Evolutionary conservation across 2,329 filamentous ascomycete species (phyloP).

Genomic region (Beauveria bassiana): DNA sequence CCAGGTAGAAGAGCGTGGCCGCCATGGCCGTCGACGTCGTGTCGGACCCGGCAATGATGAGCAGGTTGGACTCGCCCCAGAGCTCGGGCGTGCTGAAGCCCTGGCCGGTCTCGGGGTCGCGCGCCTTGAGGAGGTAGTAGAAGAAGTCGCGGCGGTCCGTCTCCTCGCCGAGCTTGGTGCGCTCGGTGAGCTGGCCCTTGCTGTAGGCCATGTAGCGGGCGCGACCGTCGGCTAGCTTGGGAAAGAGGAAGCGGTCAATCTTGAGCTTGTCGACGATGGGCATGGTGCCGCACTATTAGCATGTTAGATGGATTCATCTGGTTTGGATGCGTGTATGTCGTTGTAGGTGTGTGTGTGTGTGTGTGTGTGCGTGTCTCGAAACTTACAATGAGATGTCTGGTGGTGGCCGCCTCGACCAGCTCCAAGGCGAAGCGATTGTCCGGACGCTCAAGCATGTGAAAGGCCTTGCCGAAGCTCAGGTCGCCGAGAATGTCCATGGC

Average conservation of each 20-base stretch:
- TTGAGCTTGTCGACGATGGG: conserved; percentile 58
- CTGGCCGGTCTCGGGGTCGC: conserved; percentile 62
- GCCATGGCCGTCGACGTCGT: conserved; percentile 64
- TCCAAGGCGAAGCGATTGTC: conserved; percentile 60
- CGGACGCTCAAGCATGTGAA: conserved; percentile 51
- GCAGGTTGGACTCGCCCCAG: conserved; percentile 62
- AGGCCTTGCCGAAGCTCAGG: conserved; percentile 53
- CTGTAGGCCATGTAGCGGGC: conserved; percentile 66
- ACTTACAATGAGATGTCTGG: conserved; percentile 60
- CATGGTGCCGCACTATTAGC: conserved; percentile 58
- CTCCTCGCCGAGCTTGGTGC: conserved; percentile 57
- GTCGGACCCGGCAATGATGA: conserved; percentile 65
- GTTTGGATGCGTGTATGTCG: background rate
- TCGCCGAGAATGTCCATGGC: conserved; percentile 57
- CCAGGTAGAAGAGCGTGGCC: conserved; percentile 55
- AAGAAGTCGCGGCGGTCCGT: conserved; percentile 68
- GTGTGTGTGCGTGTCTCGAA: background rate
- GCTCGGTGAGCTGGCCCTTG: conserved; percentile 56
- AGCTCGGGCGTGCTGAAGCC: conserved; percentile 59
- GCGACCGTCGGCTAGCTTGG: conserved; percentile 55
- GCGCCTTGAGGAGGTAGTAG: conserved; percentile 64
- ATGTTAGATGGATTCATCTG: background rate
- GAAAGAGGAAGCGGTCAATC: conserved; percentile 62
- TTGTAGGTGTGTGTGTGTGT: too few relatives aligned
- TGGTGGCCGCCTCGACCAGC: conserved; percentile 59